A percentile compares a stretch with the other conserved stretches of the same genome.
Conservation (phyloP, 257 asterid species). For the Striga asiatica region DNA sequence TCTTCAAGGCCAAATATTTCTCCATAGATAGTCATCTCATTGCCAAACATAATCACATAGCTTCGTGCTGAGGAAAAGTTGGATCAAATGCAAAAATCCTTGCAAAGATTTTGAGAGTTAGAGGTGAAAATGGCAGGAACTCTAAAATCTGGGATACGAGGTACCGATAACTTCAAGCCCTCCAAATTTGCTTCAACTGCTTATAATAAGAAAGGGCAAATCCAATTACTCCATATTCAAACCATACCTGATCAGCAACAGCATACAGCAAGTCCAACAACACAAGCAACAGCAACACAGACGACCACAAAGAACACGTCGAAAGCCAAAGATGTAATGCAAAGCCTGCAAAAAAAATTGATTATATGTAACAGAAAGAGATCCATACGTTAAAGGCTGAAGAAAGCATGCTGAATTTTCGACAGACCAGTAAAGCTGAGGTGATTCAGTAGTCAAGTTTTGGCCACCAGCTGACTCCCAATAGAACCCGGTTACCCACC, state of each 20-base stretch:
- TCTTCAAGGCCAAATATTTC: no score
- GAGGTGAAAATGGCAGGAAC: no score
- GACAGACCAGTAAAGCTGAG: conserved; percentile 90
- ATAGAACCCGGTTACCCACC: conserved; percentile 98
- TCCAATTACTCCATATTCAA: neutral
- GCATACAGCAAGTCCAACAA: conserved; percentile 93
- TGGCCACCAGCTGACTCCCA: conserved; percentile 93
- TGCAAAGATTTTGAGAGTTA: no score
- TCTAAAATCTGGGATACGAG: no score
- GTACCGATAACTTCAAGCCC: no score
- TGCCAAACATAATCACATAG: no score
- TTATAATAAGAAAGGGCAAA: neutral
- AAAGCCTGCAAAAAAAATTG: conserved; percentile 60
- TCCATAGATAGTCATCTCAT: no score
- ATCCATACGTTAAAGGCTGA: neutral
- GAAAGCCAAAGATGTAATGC: conserved; percentile 92
- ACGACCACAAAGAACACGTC: conserved; percentile 93
- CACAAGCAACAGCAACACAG: conserved; percentile 91
- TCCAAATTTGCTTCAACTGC: neutral
- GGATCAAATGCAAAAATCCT: no score
- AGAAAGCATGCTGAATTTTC: conserved; percentile 1
- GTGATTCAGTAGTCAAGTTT: conserved; percentile 51
- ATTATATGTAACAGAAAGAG: neutral
- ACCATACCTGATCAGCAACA: conserved; percentile 91
- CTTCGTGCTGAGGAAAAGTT: no score